Base-by-base conservation (phyloP, 1,139 yeast species). In the Yamadazyma pseudoaaseri region DNA sequence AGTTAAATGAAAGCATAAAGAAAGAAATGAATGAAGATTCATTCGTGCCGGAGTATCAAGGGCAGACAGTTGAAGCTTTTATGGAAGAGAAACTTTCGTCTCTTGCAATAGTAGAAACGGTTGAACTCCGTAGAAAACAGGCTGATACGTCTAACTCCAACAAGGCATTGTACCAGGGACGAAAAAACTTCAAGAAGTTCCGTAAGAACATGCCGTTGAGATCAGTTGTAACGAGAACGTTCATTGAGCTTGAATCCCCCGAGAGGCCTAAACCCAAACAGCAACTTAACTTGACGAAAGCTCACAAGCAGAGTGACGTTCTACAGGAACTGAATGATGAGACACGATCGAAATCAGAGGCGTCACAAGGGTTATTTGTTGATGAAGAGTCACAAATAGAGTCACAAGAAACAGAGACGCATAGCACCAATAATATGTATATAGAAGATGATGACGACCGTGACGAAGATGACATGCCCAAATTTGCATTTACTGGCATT, bases 141-240 rank as follows among this genome's bases (percentile, higher is more conserved):
- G 29, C 34, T 13, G 17, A 27, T 9, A 10, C 38, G 11, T 16
- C 38, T 9, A 14, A 12, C 1, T 14, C 27, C 10, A 37, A 28
- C 2, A 35, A 32, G 12, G 36, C 31, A 4, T 30, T 36, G 4
- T 54, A 53, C 33, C 29, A 38, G 2, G 58, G 56, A 2, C 50
- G 68, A 4, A 64, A 58, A 36, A 67, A 68, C 41, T 66, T 66
- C 46, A 69, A 69, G 40, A 54, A 43, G 3, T 69, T 69, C 45
- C 49, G 43, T 14, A 68, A 65, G 38, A 51, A 50, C 24, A 47
- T 52, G 13, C 47, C 48, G 1, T 27, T 51, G n/a, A 49, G 48
- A 18, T 43, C 58, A 5, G 48, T 44, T 11, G 48, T 54, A 14
- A 48, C 58, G 0, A 38, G 68, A 29, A 44, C 61, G 0, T 60